These are phyloP conservation scores for Ustilago tritici DNA, from an alignment of 1,284 basidiomycete species.

Conservation along the genomic window DNA sequence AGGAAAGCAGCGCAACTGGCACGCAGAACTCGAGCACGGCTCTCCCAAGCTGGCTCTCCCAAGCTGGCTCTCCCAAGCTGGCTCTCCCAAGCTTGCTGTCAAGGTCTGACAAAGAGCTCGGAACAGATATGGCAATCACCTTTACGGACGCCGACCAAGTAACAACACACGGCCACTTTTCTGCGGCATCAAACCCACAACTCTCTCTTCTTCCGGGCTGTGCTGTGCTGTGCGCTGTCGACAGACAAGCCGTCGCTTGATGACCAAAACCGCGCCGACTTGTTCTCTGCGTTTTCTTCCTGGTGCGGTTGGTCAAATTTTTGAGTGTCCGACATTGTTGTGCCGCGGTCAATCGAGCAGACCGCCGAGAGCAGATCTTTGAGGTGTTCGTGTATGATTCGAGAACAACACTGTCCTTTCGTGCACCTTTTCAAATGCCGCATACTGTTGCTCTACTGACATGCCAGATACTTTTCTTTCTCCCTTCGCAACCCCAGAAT, in stretches of 20 bases:
- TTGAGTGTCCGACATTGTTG: constrained; percentile 1
- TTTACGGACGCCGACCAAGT: neutral
- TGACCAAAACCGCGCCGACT: neutral
- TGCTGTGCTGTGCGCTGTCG: neutral
- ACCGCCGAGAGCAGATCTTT: neutral
- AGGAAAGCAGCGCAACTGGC: too few species aligned
- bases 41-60: too few species aligned
- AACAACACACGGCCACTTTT: neutral
- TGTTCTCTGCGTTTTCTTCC: constrained; percentile 2
- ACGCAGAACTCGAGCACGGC: too few species aligned
- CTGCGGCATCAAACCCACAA: neutral
- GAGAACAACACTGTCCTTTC: constrained; percentile 18
- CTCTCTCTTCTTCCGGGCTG: neutral
- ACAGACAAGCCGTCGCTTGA: constrained; percentile 1
- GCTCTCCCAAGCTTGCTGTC: too few species aligned
- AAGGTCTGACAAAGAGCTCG: too few species aligned
- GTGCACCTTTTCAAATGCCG: constrained; percentile 29
- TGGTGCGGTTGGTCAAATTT: constrained; percentile 2
- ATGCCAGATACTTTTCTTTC: constrained; percentile 1
- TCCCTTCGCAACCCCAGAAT: constrained; percentile 1
- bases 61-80: too few species aligned
- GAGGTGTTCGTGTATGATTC: constrained; percentile 13
- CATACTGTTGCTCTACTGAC: neutral
- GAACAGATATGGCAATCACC: neutral
- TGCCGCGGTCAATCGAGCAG: neutral